phyloP scores from a whole-genome alignment of 2,329 filamentous ascomycete genomes.

The Daldinia sp. region DNA sequence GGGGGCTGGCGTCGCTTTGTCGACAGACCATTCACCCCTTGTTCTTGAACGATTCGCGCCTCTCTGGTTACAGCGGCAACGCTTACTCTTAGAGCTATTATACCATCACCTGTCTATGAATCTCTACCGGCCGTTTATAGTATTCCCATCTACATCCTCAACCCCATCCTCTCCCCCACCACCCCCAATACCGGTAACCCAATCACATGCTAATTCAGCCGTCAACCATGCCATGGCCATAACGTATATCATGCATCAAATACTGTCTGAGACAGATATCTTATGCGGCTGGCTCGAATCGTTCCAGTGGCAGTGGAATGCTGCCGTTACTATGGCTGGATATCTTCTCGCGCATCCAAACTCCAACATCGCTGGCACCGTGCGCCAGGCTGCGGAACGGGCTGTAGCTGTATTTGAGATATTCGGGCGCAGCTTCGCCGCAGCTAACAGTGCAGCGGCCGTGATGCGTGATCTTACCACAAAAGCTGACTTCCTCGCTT shows the following conservation, averaged over 20 bases:
- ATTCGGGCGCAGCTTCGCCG: conserved; percentile 43
- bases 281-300: conserved; percentile 55
- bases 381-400: conserved; percentile 41
- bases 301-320: conserved; percentile 60
- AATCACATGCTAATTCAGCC: conserved; percentile 45
- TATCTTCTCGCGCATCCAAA: conserved; percentile 44
- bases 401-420: conserved; percentile 43
- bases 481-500: conserved; percentile 43
- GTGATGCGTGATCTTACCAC: conserved; percentile 44
- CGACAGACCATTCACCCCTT: conserved; percentile 51
- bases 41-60: conserved; percentile 54
- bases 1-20: conserved; percentile 49
- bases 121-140: conserved; percentile 57
- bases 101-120: conserved; percentile 56
- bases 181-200: conserved; percentile 27
- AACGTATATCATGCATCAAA: conserved; percentile 56
- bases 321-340: conserved; percentile 45
- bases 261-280: conserved; percentile 50
- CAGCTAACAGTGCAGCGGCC: conserved; percentile 38
- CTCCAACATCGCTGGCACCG: conserved; percentile 27
- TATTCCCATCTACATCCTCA: conserved; percentile 46
- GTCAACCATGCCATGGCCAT: conserved; percentile 53
- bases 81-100: conserved; percentile 56
- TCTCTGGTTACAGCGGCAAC: conserved; percentile 58
- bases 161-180: conserved; percentile 16